Conservation (phyloP, 208 protist genomes). For the Trypanosoma cruzi region DNA sequence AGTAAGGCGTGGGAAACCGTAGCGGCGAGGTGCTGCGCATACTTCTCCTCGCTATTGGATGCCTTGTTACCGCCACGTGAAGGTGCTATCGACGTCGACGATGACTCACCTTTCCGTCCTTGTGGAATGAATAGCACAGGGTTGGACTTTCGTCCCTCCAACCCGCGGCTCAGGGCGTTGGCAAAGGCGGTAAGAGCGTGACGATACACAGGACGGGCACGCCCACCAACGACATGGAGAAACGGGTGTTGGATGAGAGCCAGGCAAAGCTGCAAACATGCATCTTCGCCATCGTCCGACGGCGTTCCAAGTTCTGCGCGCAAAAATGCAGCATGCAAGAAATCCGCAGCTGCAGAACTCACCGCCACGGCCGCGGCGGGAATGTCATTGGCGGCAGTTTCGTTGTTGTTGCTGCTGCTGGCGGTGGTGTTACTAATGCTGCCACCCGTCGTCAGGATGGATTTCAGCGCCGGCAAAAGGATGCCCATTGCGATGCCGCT, state of each 20-base stretch:
- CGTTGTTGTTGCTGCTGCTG: not conserved
- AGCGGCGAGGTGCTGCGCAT: constrained; percentile 27
- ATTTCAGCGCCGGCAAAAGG: constrained; percentile 20
- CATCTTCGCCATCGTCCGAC: constrained; percentile 25
- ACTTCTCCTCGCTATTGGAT: constrained; percentile 28
- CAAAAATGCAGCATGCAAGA: constrained; percentile 60
- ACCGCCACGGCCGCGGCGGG: not conserved
- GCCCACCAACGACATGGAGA: constrained; percentile 43
- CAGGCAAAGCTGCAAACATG: constrained; percentile 46
- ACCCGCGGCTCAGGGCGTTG: constrained; percentile 45
- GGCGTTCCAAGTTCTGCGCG: constrained; percentile 26
- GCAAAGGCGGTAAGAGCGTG: constrained; percentile 59
- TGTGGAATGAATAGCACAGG: constrained; percentile 53
- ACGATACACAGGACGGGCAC: constrained; percentile 58
- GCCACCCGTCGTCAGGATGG: constrained; percentile 19
- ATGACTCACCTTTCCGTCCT: not conserved
- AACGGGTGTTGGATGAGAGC: constrained; percentile 70
- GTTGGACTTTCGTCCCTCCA: constrained; percentile 25
- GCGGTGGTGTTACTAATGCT: not conserved
- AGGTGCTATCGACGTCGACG: not conserved
- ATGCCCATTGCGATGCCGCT: constrained; percentile 11
- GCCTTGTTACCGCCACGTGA: not conserved
- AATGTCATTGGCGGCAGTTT: not conserved
- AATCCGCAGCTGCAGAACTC: constrained; percentile 39
- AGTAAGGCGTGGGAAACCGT: constrained; percentile 42